Evolutionary conservation across 2,329 filamentous ascomycete genomes (phyloP), one percentile per base, ranked within the genome.

Genomic region (Raffaelea deltoideospora): DNA sequence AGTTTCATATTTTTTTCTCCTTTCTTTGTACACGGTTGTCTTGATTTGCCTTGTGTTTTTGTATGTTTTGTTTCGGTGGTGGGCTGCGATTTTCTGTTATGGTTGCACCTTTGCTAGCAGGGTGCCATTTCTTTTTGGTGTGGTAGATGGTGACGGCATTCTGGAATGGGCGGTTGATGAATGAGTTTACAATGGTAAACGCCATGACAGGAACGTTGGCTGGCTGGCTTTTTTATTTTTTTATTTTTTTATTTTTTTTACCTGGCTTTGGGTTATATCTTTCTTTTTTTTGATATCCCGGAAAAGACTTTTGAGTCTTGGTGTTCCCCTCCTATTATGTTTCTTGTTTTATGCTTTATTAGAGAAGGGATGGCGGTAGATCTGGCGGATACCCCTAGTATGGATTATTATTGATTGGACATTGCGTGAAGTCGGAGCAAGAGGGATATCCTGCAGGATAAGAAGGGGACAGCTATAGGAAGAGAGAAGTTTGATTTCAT

Each of bases 361-460:
- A 38, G 37, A 37, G 34, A 23, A 10, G 34, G 35, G 33, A 42
- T 27, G 34, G 28, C 29, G 27, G 42, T 41, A 33, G 38, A 35
- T 32, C 20, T 31, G 30, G 38, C 35, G 38, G 38, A 44, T 43
- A 44, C 43, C 43, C 41, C 38, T 41, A 41, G 33, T 41, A 38
- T 40, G 43, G 37, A 38, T 41, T 43, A 17, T 34, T 42, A 23
- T 37, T 40, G 39, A 33, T 35, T 30, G 38, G 37, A 33, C 30
- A n/a, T n/a, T 33, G 41, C 37, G 27, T 26, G 37, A 26, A 20
- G n/a, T 30, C 5, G 34, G 26, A 13, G 33, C 24, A 26, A 28
- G 8, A 8, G 13, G 11, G 13, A n/a, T n/a, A n/a, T n/a, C n/a
- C n/a, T n/a, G n/a, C n/a, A n/a, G n/a, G n/a, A n/a, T n/a, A n/a